These are phyloP conservation scores for Pseudozyma sp. DNA, from an alignment of 1,284 basidiomycete genomes.

Conservation along the genomic window DNA sequence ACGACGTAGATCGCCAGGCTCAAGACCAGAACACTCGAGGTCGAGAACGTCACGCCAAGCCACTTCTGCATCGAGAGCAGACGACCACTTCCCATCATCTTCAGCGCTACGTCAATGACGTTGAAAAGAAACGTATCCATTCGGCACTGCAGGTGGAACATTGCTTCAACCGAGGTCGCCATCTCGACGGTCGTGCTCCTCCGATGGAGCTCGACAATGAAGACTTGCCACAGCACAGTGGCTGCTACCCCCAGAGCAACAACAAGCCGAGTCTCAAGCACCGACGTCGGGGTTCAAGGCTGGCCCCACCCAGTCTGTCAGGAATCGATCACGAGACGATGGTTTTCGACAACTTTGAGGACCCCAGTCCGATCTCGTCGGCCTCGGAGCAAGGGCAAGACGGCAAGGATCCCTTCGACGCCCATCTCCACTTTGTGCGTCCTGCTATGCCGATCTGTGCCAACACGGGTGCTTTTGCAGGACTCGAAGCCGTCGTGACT, in stretches of 20 bases:
- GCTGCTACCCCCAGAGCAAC: neutral
- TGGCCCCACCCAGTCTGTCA: conserved; percentile 1
- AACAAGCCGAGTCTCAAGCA: neutral
- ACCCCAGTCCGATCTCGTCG: conserved; percentile 18
- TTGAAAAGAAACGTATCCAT: neutral
- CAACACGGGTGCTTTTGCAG: conserved; percentile 28
- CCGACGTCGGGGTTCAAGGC: neutral
- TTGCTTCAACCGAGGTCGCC: conserved; percentile 4
- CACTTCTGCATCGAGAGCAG: conserved; percentile 14
- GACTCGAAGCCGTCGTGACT: conserved; percentile 16
- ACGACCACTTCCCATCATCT: conserved; percentile 2
- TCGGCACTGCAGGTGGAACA: neutral
- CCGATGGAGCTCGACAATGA: neutral
- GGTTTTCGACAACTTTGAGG: conserved; percentile 51
- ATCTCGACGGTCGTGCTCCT: conserved; percentile 5
- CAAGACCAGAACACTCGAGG: conserved; percentile 11
- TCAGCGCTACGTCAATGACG: conserved; percentile 10
- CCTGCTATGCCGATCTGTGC: conserved; percentile 33
- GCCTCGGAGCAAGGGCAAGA: conserved; percentile 22
- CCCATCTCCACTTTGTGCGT: conserved; percentile 41
- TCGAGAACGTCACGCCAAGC: conserved; percentile 28
- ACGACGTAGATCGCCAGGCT: neutral
- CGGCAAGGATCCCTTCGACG: conserved; percentile 19
- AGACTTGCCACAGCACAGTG: neutral
- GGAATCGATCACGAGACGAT: conserved; percentile 36